Evolutionary conservation across 106 monocot species (phyloP), one percentile per base, ranked within the genome.

Genomic region (Dendrobium chrysotoxum): DNA sequence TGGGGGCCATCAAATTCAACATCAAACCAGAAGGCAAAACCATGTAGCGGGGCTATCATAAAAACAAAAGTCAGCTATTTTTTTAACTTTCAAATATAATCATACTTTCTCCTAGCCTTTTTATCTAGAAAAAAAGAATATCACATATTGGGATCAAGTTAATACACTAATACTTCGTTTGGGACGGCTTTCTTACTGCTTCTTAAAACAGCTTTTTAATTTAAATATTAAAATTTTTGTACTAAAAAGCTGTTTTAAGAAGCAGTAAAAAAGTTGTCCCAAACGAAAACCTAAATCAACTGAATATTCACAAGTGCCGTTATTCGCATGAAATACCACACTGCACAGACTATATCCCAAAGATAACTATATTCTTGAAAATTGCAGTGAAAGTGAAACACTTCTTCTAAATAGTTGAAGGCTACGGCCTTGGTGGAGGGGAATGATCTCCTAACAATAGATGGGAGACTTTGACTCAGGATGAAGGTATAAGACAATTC

Each of bases 1-100:
- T 78, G 71, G 72, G 91, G 91, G 40, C 91, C 95, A 82, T 99
- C 91, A 80, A 99, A 99, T 55, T 95, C 95, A 1, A 95, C 99
- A 79, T 99, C 95, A 78, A 99, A 99, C 99, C 99, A 99, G 76
- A 99, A 93, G 50, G 93, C 99, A 88, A 99, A 95, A 28, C 99
- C 99, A 86, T 99, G 99, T 42, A 95, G 81, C 35, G 93, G 93
- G 75, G 95, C 99, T 99, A 68, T 74, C 72, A 42, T 42, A 70
- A 77, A 35, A 81, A 44, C 44, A 21, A 82, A 42, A 74, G 70
- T 70, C n/a, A 70, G 70, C 8, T 31, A 28, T 11, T 67, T 55
- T 55, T 15, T 55, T 8, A 3, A 55, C 54, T 25, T 3, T n/a
- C 2, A 5, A 61, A 61, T 61, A 61, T 61, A 61, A n/a, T 70